Conservation (phyloP, 495 filamentous ascomycete genomes). For the Glutinoglossum americanum region DNA sequence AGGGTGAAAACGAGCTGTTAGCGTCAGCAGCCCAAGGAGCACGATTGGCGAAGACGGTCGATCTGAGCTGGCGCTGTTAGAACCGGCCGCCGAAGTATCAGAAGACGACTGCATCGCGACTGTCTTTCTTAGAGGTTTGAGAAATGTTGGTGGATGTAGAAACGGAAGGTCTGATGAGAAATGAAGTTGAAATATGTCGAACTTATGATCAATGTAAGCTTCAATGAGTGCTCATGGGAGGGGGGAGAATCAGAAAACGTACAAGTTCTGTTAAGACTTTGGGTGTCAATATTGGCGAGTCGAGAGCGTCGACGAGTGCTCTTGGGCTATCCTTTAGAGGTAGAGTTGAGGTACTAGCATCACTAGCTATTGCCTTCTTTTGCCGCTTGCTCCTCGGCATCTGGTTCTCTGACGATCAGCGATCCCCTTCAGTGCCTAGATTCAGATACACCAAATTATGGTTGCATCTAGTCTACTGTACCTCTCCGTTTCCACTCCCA, state of each 20-base stretch:
- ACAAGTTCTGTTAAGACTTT: slow-evolving; percentile 27
- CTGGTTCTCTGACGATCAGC: not conserved
- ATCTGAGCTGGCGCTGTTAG: slow-evolving; percentile 10
- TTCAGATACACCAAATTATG: not conserved
- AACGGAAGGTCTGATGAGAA: slow-evolving; percentile 70
- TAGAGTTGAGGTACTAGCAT: not conserved
- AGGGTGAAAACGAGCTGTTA: slow-evolving; percentile 61
- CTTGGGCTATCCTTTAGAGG: not conserved
- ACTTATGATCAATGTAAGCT: slow-evolving; percentile 21
- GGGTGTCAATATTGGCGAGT: slow-evolving; percentile 36
- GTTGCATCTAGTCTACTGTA: slow-evolving; percentile 10
- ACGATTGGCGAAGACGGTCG: slow-evolving; percentile 39
- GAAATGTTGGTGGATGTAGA: slow-evolving; percentile 53
- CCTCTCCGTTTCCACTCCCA: slow-evolving; percentile 25
- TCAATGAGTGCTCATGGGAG: not conserved
- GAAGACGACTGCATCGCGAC: not conserved
- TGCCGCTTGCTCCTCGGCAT: not conserved
- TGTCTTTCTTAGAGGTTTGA: slow-evolving; percentile 23
- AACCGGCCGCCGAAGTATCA: not conserved
- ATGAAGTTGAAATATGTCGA: slow-evolving; percentile 65
- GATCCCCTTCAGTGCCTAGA: not conserved
- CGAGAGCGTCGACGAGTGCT: slow-evolving; percentile 20
- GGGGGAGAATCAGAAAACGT: slow-evolving; percentile 1
- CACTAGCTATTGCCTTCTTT: not conserved
- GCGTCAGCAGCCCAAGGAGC: slow-evolving; percentile 52